Evolutionary conservation across 2,329 filamentous ascomycete species (phyloP), one percentile per base, ranked within the genome.

Genomic region (Xylaria sp.): DNA sequence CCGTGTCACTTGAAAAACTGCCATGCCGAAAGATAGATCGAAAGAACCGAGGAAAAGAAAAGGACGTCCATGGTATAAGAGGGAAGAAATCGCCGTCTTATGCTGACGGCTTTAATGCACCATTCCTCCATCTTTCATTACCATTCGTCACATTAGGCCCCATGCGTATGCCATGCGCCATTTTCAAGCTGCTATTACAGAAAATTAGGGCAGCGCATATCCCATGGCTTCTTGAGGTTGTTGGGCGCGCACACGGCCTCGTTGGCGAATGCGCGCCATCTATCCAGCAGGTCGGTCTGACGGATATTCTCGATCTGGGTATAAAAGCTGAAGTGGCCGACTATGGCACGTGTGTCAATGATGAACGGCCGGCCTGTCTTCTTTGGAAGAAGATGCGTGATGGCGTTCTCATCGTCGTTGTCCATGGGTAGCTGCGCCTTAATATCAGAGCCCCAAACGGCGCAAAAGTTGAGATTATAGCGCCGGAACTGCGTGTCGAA

Each of bases 381-480:
- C 55, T 73, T 70, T 0, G 76, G 74, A 54, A 76, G 74, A 39
- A 70, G 71, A 48, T 75, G 72, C 23, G 75, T 73, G 60, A 76
- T 75, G 60, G 77, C 76, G 52, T 80, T 74, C 66, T 82, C 80
- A 55, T 79, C 78, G 16, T 77, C 73, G 2, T 75, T 67, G 2
- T 70, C 67, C 30, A 80, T 75, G 2, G 80, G 79, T 42, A 79
- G 73, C 58, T 80, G 76, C 39, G 71, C 69, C n/a, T 76, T 73
- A 49, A 81, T 78, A 64, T 84, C 80, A 35, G 72, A 72, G n/a
- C 80, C 80, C 73, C 79, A 76, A 54, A 85, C 76, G 49, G 78
- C 80, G 48, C 80, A 73, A 63, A 85, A 81, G 64, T 83, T 81
- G 35, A 81, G 78, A 52, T 79, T 82, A 66, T 83, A 76, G 23